Evolutionary conservation across 768 basidiomycete genomes (phyloP), one percentile per base, ranked within the genome.

Genomic region (Podaxis sp.): DNA sequence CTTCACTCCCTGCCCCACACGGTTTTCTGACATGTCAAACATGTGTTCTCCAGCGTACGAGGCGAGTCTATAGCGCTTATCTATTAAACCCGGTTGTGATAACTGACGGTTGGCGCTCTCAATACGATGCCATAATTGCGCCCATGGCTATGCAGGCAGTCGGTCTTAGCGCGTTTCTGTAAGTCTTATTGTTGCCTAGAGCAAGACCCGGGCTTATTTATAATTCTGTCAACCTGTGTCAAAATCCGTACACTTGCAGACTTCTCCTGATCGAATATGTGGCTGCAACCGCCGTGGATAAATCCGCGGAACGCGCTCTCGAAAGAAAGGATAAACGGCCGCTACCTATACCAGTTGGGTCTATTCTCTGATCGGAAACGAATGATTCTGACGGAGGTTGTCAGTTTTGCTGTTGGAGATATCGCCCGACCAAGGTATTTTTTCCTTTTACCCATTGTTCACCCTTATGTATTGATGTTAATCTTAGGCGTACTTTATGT

Each of bases 141-240:
- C 22, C 13, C 8, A 24, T 51, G 49, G 22, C 26, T 51, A 28
- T 51, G 49, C 63, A 95, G 87, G 90, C 93, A 4, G 74, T 95
- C 57, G 93, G 91, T 0, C 70, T 95, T 40, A 91, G 91, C 70
- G 95, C 95, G 24, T 96, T 96, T 78, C 72, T 97, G 90, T 91
- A 57, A 12, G 89, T 78, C 17, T 13, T 53, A 9, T 44, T 7
- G 36, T 19, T 42, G 46, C 38, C n/a, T 51, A 30, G 49, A 28
- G 22, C 55, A 11, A 55, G 19, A n/a, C 46, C 46, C 36, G 55
- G 49, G 58, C 13, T 52, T 59, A 26, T n/a, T 46, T 30, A 44
- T 26, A 61, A n/a, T n/a, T 4, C 24, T 28, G 33, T 6, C 36
- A 40, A 54, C 53, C 26, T 57, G 48, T 53, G 42, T 28, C 42